Evolutionary conservation across 192 early-diverging fungal species (phyloP).

Genomic region (Mortierella claussenii): DNA sequence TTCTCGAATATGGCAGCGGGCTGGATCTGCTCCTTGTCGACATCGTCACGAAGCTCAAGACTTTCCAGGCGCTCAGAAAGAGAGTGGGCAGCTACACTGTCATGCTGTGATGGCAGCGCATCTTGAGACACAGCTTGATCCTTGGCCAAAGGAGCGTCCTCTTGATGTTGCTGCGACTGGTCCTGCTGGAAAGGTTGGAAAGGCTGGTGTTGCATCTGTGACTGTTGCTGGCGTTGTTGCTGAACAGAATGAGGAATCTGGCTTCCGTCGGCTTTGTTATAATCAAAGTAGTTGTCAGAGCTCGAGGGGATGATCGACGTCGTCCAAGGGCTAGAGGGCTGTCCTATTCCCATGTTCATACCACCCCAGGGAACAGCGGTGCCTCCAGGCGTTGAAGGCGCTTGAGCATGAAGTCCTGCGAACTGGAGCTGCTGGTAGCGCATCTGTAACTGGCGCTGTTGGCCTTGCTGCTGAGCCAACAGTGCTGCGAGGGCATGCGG

Average conservation of each 20-base stretch:
- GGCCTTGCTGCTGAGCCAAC: conserved; percentile 38
- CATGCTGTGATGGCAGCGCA: background rate
- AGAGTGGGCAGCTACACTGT: background rate
- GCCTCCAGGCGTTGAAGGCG: conserved; percentile 33
- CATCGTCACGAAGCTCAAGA: conserved; percentile 4
- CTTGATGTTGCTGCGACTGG: conserved; percentile 29
- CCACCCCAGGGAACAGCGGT: conserved; percentile 44
- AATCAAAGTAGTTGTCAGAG: conserved; percentile 47
- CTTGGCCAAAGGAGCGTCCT: background rate
- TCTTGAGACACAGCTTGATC: background rate
- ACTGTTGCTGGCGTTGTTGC: conserved; percentile 23
- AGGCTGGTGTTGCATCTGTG: conserved; percentile 35
- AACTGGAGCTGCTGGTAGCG: conserved; percentile 44
- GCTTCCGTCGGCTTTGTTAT: conserved; percentile 21
- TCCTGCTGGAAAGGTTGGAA: conserved; percentile 34
- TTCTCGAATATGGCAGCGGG: background rate
- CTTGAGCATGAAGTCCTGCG: conserved; percentile 22
- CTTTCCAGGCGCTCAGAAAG: conserved; percentile 8
- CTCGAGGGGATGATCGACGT: conserved; percentile 38
- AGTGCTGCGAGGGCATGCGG: conserved; percentile 39
- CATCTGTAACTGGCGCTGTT: conserved; percentile 49
- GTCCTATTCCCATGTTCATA: conserved; percentile 19
- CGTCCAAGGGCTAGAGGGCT: conserved; percentile 44
- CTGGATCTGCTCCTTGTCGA: background rate
- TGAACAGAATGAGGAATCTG: conserved; percentile 30